Conservation (phyloP, 306 rosid genomes). For the Inga leiocalycina region DNA sequence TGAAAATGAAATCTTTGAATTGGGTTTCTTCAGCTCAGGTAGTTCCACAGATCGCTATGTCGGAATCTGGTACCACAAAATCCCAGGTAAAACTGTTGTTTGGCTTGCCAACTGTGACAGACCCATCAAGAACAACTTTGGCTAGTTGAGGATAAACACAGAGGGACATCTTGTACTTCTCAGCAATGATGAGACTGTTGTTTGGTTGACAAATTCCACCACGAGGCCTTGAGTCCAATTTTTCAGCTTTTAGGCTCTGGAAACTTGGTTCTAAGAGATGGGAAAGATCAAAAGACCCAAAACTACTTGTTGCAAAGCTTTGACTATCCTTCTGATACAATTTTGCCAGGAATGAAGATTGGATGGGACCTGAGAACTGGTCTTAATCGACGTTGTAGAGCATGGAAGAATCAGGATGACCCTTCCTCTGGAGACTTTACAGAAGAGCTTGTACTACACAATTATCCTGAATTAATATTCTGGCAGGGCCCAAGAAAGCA, state of each 20-base stretch:
- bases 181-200: conserved; percentile 5
- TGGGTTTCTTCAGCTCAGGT: conserved; percentile 16
- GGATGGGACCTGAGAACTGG: conserved; percentile 37
- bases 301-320: conserved; percentile 47
- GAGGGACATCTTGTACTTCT: conserved; percentile 32
- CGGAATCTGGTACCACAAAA: conserved; percentile 59
- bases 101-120: conserved; percentile 60
- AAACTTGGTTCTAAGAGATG: conserved; percentile 43
- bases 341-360: conserved; percentile 38
- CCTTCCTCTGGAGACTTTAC: conserved; percentile 33
- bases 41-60: conserved; percentile 35
- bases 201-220: conserved; percentile 39
- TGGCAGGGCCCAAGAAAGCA: conserved; percentile 25
- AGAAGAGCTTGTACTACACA: not conserved
- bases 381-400: not conserved
- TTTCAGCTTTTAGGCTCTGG: conserved; percentile 42
- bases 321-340: conserved; percentile 30
- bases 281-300: conserved; percentile 12
- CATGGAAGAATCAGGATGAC: conserved; percentile 37
- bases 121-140: conserved; percentile 39
- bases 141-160: conserved; percentile 34
- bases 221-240: not conserved
- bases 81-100: conserved; percentile 37
- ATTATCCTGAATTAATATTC: not conserved
- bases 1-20: not conserved